These are phyloP conservation scores for Naematelia encephala DNA, from an alignment of 768 basidiomycete species.

Conservation along the genomic window DNA sequence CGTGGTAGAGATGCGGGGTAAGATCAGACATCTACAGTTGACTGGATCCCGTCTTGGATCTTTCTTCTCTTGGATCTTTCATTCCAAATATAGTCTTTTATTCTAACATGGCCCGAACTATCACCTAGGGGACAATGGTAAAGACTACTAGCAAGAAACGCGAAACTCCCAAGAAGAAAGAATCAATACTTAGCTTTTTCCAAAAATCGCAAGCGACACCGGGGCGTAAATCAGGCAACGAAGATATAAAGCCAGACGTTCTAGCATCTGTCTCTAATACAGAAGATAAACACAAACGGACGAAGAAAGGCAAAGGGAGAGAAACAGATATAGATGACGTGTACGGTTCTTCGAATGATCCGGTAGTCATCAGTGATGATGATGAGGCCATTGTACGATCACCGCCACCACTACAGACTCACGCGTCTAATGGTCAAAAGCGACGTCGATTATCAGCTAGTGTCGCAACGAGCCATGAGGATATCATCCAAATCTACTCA, in stretches of 20 bases:
- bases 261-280: neutral
- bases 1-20: constrained; percentile 1
- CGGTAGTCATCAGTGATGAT: constrained; percentile 47
- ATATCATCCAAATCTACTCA: neutral
- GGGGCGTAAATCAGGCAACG: neutral
- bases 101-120: too few relatives aligned
- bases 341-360: constrained; percentile 29
- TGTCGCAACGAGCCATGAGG: neutral
- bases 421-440: neutral
- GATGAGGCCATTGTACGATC: neutral
- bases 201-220: constrained; percentile 18
- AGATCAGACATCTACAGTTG: constrained; percentile 12
- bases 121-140: neutral
- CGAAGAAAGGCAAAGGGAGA: neutral
- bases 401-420: neutral
- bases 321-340: neutral
- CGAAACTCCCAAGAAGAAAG: constrained; percentile 24
- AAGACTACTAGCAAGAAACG: constrained; percentile 15
- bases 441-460: neutral
- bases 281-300: neutral
- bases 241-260: constrained; percentile 2
- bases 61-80: neutral
- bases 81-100: too few relatives aligned
- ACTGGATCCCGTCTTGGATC: constrained; percentile 11
- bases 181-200: constrained; percentile 31